These are phyloP conservation scores for Aquanectria penicillioides DNA, from an alignment of 2,329 filamentous ascomycete genomes.

Conservation along the genomic window DNA sequence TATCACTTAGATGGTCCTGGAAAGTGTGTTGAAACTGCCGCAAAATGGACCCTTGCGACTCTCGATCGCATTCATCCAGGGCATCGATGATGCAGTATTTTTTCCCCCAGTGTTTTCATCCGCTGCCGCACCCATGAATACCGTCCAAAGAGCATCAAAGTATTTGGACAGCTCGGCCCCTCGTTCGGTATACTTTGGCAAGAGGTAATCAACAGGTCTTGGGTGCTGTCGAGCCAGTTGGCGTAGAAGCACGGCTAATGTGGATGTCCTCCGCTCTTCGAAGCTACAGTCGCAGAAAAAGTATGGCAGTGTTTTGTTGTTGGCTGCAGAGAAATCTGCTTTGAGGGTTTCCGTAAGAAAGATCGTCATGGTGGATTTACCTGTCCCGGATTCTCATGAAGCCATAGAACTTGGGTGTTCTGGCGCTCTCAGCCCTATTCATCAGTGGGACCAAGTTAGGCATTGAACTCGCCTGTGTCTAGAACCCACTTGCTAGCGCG, in stretches of 20 bases:
- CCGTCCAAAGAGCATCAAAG: conserved; percentile 34
- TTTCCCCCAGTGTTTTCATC: conserved; percentile 23
- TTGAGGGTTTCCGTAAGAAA: conserved; percentile 35
- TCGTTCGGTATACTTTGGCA: conserved; percentile 31
- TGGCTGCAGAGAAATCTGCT: background rate
- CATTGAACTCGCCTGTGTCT: conserved; percentile 24
- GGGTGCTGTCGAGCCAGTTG: conserved; percentile 33
- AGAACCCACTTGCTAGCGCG: conserved; percentile 36
- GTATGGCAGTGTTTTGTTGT: conserved; percentile 31
- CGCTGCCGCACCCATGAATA: conserved; percentile 23
- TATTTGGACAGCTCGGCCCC: conserved; percentile 27
- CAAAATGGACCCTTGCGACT: conserved; percentile 26
- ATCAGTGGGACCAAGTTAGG: conserved; percentile 24
- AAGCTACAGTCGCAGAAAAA: conserved; percentile 40
- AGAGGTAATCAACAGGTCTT: conserved; percentile 27
- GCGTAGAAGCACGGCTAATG: conserved; percentile 32
- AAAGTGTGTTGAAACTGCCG: conserved; percentile 25
- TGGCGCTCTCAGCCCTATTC: background rate
- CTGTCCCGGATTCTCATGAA: conserved; percentile 35
- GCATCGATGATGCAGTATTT: conserved; percentile 37
- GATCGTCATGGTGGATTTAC: conserved; percentile 38
- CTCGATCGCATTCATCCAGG: conserved; percentile 35
- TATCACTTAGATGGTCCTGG: conserved; percentile 18
- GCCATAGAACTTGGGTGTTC: conserved; percentile 26
- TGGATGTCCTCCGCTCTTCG: conserved; percentile 35